Conservation (phyloP, 2,329 filamentous ascomycete genomes). For the Aureobasidium sp. region DNA sequence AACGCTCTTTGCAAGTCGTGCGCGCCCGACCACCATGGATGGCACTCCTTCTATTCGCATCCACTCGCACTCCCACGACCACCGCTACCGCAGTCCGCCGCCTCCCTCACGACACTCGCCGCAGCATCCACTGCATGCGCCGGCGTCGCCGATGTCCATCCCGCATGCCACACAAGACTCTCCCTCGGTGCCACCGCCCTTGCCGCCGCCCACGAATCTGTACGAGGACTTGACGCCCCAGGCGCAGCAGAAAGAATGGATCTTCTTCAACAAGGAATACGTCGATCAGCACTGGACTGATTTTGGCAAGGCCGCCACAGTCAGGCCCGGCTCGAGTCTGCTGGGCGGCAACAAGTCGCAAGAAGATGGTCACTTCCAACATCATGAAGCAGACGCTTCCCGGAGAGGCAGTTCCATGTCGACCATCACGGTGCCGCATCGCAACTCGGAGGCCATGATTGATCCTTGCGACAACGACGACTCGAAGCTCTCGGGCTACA, state of each 20-base stretch:
- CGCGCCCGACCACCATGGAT: not conserved
- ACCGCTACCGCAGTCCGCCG: conserved; percentile 30
- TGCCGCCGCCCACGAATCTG: conserved; percentile 55
- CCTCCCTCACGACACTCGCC: conserved; percentile 29
- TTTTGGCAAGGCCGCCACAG: conserved; percentile 38
- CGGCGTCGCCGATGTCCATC: conserved; percentile 54
- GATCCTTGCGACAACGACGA: conserved; percentile 26
- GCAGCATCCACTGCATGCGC: conserved; percentile 30
- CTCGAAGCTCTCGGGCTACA: conserved; percentile 32
- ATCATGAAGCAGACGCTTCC: conserved; percentile 24
- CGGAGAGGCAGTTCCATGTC: conserved; percentile 34
- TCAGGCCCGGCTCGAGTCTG: conserved; percentile 42
- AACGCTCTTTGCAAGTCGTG: conserved; percentile 6
- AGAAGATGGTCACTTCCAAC: conserved; percentile 19
- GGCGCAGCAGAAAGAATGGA: conserved; percentile 55
- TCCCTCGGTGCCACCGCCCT: conserved; percentile 47
- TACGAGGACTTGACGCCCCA: conserved; percentile 40
- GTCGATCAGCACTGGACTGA: conserved; percentile 36
- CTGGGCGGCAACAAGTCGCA: conserved; percentile 26
- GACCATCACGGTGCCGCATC: conserved; percentile 24
- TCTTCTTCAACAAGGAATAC: conserved; percentile 45
- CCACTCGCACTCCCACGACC: conserved; percentile 22
- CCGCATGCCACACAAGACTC: conserved; percentile 43
- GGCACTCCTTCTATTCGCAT: conserved; percentile 29
- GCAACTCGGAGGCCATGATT: conserved; percentile 22